Evolutionary conservation across 1,139 yeast species (phyloP).

Genomic region (Geotrichum fermentans): DNA sequence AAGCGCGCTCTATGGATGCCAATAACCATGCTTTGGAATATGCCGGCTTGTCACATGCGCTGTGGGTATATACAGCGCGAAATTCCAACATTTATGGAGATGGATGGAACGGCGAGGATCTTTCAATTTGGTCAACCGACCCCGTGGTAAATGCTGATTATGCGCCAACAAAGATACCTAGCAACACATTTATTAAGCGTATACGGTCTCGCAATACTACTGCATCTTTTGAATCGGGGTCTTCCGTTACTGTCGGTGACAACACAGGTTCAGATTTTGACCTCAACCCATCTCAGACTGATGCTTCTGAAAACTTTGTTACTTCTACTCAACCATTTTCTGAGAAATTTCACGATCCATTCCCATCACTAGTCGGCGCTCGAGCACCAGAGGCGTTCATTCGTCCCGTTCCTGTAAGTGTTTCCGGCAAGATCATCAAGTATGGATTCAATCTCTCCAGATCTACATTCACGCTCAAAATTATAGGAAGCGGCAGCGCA

Average conservation of each 20-base stretch:
- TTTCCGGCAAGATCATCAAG: slow-evolving; percentile 30
- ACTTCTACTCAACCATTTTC: slow-evolving; percentile 10
- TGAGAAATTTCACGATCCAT: slow-evolving; percentile 18
- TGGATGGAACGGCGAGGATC: slow-evolving; percentile 88
- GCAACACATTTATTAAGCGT: slow-evolving; percentile 1
- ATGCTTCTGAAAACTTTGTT: neutral
- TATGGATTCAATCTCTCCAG: slow-evolving; percentile 32
- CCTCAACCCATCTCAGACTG: neutral
- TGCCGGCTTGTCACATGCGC: slow-evolving; percentile 63
- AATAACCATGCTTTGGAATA: slow-evolving; percentile 72
- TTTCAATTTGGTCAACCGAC: slow-evolving; percentile 77
- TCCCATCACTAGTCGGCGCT: slow-evolving; percentile 26
- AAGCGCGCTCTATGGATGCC: slow-evolving; percentile 81
- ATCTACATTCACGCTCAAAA: slow-evolving; percentile 30
- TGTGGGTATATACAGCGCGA: slow-evolving; percentile 76
- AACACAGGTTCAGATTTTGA: slow-evolving; percentile 11
- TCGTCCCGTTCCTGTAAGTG: slow-evolving; percentile 37
- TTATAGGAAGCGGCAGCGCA: slow-evolving; percentile 21
- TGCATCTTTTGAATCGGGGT: neutral
- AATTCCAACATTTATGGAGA: slow-evolving; percentile 85
- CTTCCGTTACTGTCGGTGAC: neutral
- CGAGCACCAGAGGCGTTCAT: slow-evolving; percentile 38
- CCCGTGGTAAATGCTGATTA: neutral
- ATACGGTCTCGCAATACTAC: slow-evolving; percentile 5
- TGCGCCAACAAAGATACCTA: neutral